Base-by-base conservation (phyloP, 1,284 basidiomycete species). In the Somion occarium region DNA sequence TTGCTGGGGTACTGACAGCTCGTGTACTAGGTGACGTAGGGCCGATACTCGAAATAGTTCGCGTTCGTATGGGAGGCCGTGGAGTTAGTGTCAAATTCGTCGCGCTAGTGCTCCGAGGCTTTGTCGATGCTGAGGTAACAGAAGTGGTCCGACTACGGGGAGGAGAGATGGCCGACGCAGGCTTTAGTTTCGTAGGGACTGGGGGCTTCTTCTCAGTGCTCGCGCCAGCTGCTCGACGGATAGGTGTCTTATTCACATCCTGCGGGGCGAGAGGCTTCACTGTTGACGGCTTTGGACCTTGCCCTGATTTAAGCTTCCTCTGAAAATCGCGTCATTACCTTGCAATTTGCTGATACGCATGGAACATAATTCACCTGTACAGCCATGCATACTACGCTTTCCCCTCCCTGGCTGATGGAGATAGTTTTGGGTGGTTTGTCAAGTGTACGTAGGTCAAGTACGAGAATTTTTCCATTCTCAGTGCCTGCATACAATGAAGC, bases 401-500 rank as follows among this genome's bases (percentile, higher is more conserved):
- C 68, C 5, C 73, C 75, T 25, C 58, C 66, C 30, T 78, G 72
- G 53, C 78, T 78, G 5, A 88, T 63, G 5, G 62, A 58, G 43
- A 85, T 71, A 1, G 67, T 61, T 59, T 75, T 83, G 0, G 83
- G 80, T 19, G 74, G 72, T 54, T 80, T 81, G 55, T 88, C 84
- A 38, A 85, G 64, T 9, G 75, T 72, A 26, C 85, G 80, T 20
- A 88, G 66, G 56, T 87, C 82, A 20, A 85, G 64, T 23, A 83
- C 60, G 20, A 86, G 62, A 18, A 89, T 65, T 51, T 75, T 81
- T 3, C 87, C 87, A 38, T 71, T 71, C 53, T 76, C 75, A 2
- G 85, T 83, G 0, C 85, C 86, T 3, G 82, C 56, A 59, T 83
- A 85, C 47, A 89, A 66, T 12, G 76, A 70, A 5, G 76, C 82